Conservation (phyloP, 441 rosid genomes). For the Manihot esculenta region DNA sequence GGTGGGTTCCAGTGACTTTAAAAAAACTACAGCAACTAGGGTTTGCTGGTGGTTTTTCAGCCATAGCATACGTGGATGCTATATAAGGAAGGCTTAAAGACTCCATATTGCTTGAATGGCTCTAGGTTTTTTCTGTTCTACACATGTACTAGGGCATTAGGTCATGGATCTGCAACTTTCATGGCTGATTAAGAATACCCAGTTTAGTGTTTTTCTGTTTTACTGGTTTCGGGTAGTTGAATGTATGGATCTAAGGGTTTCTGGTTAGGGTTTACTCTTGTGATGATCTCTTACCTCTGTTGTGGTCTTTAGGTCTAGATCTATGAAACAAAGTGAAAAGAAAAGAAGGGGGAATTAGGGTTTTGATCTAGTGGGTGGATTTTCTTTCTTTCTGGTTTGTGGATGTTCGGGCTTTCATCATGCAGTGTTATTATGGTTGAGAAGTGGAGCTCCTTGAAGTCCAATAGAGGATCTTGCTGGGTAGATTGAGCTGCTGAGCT, state of each 20-base stretch:
- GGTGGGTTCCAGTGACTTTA: not conserved
- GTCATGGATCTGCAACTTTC: not conserved
- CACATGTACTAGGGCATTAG: not conserved
- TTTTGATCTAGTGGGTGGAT: not conserved
- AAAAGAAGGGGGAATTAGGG: not conserved
- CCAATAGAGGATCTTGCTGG: constrained; percentile 54
- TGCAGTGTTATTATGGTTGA: not conserved
- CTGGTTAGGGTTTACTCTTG: not conserved
- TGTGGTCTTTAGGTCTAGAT: not conserved
- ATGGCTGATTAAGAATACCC: not conserved
- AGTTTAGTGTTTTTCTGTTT: not conserved
- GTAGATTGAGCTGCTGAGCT: constrained; percentile 53
- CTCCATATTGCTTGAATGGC: no score
- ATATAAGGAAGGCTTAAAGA: not conserved
- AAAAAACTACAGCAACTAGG: not conserved
- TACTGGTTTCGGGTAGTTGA: no score
- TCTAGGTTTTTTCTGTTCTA: not conserved
- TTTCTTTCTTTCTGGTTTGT: no score
- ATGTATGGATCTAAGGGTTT: not conserved
- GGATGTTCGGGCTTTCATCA: no score
- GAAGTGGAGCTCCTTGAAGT: constrained; percentile 62
- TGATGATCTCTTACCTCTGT: not conserved
- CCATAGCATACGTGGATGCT: not conserved
- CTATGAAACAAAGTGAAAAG: not conserved
- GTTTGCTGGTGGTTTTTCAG: not conserved